phyloP scores from a whole-genome alignment of 164 flowering plant species.

The Aristolochia fimbriata region DNA sequence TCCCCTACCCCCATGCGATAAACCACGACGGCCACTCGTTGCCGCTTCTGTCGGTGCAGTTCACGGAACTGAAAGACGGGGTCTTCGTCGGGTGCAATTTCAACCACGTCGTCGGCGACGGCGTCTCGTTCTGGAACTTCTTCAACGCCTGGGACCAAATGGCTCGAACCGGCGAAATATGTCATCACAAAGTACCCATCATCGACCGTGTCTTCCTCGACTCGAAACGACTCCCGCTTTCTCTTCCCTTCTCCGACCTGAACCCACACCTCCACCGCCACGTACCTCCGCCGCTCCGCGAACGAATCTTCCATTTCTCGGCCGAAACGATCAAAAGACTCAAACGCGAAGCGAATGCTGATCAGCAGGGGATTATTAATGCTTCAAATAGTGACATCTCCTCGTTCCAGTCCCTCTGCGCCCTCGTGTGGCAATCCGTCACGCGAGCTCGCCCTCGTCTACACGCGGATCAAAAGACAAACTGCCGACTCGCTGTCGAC shows the following conservation, averaged over 20 bases:
- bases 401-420: constrained; percentile 10
- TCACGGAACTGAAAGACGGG: constrained; percentile 47
- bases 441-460: constrained; percentile 8
- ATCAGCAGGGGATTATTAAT: neutral
- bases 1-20: constrained; percentile 33
- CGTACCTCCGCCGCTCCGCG: constrained; percentile 3
- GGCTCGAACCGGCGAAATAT: constrained; percentile 1
- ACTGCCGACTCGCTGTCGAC: constrained; percentile 24
- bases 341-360: constrained; percentile 24
- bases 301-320: constrained; percentile 22
- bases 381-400: constrained; percentile 1
- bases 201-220: constrained; percentile 17
- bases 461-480: constrained; percentile 24
- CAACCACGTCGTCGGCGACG: constrained; percentile 40
- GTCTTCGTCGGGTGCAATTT: constrained; percentile 45
- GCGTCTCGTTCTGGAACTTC: constrained; percentile 49
- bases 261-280: neutral
- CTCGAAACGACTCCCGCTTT: neutral
- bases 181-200: constrained; percentile 17
- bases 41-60: constrained; percentile 37
- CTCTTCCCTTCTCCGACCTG: constrained; percentile 4
- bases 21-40: constrained; percentile 36
- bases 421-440: constrained; percentile 8
- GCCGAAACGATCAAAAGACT: constrained; percentile 12
- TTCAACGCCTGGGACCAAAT: constrained; percentile 40